These are phyloP conservation scores for Corylus heterophylla DNA, from an alignment of 306 rosid genomes.

Conservation along the genomic window DNA sequence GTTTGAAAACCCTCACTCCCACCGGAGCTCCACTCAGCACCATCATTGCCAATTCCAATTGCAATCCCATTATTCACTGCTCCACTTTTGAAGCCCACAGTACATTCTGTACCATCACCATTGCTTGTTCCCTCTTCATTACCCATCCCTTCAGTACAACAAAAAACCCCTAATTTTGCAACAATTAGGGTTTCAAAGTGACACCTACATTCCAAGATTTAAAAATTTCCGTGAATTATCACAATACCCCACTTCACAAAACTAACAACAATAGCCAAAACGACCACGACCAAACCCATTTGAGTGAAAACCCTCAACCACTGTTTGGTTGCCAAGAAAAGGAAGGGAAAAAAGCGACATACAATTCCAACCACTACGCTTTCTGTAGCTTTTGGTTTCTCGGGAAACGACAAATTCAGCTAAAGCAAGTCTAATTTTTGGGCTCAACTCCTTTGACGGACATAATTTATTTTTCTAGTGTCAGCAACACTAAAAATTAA, in stretches of 20 bases:
- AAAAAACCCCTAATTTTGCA: conserved; percentile 32
- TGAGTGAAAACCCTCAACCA: conserved; percentile 9
- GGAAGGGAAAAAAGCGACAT: not conserved
- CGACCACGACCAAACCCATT: conserved; percentile 8
- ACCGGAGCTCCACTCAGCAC: conserved; percentile 37
- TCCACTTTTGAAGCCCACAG: conserved; percentile 37
- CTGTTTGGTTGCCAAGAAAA: conserved; percentile 18
- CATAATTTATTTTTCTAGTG: not conserved
- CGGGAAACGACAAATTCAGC: conserved; percentile 9
- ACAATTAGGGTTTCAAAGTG: conserved; percentile 62
- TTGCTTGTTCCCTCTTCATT: conserved; percentile 43
- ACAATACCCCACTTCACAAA: conserved; percentile 19
- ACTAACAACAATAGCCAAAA: conserved; percentile 17
- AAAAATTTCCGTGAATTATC: conserved; percentile 29
- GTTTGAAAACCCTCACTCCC: conserved; percentile 50
- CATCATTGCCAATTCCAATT: conserved; percentile 30
- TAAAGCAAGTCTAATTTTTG: not conserved
- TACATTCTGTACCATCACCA: conserved; percentile 34
- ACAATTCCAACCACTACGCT: conserved; percentile 8
- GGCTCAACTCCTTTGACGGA: not conserved
- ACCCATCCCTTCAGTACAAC: conserved; percentile 41
- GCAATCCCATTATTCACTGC: conserved; percentile 34
- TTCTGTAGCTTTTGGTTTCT: conserved; percentile 15
- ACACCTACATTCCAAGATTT: conserved; percentile 37
- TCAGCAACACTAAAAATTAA: not conserved